These are phyloP conservation scores for Fistulinella prunicolor DNA, from an alignment of 768 basidiomycete species.

Conservation along the genomic window DNA sequence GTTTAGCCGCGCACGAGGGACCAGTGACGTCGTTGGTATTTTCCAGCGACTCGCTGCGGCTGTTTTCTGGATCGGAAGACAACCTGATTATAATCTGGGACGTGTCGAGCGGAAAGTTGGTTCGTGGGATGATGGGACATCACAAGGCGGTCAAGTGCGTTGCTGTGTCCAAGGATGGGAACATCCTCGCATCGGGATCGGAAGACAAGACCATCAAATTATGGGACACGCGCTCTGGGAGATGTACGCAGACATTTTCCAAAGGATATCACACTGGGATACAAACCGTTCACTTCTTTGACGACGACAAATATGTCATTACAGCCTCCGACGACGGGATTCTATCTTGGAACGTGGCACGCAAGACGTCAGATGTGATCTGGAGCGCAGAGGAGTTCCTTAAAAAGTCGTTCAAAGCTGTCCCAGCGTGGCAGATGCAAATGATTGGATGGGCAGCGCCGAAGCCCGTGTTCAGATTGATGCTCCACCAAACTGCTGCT, in stretches of 20 bases:
- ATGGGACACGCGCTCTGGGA: constrained; percentile 20
- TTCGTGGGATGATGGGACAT: constrained; percentile 23
- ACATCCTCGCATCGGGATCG: constrained; percentile 20
- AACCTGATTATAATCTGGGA: constrained; percentile 25
- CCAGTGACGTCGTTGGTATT: constrained; percentile 20
- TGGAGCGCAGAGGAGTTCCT: constrained; percentile 2
- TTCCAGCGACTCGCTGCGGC: constrained; percentile 13
- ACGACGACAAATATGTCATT: constrained; percentile 9
- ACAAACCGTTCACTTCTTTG: constrained; percentile 14
- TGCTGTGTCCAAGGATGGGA: constrained; percentile 19
- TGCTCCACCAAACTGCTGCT: not conserved
- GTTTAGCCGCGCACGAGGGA: constrained; percentile 15
- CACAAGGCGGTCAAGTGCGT: constrained; percentile 13
- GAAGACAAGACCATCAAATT: constrained; percentile 24
- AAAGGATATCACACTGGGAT: constrained; percentile 13
- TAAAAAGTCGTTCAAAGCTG: not conserved
- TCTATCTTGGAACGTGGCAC: constrained; percentile 9
- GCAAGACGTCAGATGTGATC: not conserved
- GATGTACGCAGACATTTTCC: constrained; percentile 11
- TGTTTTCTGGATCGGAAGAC: constrained; percentile 27
- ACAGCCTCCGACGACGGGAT: constrained; percentile 6
- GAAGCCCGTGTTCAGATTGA: not conserved
- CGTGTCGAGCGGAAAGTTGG: constrained; percentile 9
- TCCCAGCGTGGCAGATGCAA: constrained; percentile 8
- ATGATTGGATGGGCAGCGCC: constrained; percentile 7